Conservation (phyloP, 306 rosid genomes). For the Prosopis cineraria region DNA sequence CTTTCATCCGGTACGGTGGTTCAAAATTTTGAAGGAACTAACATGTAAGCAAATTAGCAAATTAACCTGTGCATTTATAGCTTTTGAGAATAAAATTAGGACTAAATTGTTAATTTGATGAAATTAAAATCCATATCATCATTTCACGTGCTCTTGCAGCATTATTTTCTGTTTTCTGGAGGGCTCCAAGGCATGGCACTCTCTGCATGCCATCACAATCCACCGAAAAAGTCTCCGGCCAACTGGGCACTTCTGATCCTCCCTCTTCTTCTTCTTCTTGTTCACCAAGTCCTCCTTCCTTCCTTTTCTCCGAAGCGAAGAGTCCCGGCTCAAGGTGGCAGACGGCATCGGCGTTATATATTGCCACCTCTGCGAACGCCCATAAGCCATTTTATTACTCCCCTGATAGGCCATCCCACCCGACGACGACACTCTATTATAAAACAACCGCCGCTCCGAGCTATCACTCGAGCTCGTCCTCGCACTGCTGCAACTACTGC, state of each 20-base stretch:
- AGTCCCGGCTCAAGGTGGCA: slow-evolving; percentile 46
- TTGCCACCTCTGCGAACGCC: slow-evolving; percentile 75
- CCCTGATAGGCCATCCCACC: background rate
- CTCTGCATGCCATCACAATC: slow-evolving; percentile 64
- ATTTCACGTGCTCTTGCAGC: slow-evolving; percentile 36
- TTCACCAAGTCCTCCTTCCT: slow-evolving; percentile 14
- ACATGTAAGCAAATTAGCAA: background rate
- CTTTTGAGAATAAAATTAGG: background rate
- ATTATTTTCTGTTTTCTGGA: slow-evolving; percentile 35
- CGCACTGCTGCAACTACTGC: slow-evolving; percentile 76
- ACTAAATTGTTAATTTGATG: background rate
- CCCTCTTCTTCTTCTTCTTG: slow-evolving; percentile 14
- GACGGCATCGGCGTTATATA: slow-evolving; percentile 64
- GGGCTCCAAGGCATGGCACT: slow-evolving; percentile 82
- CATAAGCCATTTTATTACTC: slow-evolving; percentile 34
- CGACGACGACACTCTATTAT: slow-evolving; percentile 26
- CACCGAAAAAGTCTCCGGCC: slow-evolving; percentile 66
- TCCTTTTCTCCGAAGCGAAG: slow-evolving; percentile 41
- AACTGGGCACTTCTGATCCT: slow-evolving; percentile 21
- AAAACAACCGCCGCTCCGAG: slow-evolving; percentile 47
- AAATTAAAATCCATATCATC: slow-evolving; percentile 7
- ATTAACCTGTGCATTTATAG: background rate
- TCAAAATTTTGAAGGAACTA: background rate
- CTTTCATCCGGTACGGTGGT: background rate
- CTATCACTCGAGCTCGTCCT: slow-evolving; percentile 76